phyloP scores from a whole-genome alignment of 73 alveolate species.

The Paramecium pentaurelia region DNA sequence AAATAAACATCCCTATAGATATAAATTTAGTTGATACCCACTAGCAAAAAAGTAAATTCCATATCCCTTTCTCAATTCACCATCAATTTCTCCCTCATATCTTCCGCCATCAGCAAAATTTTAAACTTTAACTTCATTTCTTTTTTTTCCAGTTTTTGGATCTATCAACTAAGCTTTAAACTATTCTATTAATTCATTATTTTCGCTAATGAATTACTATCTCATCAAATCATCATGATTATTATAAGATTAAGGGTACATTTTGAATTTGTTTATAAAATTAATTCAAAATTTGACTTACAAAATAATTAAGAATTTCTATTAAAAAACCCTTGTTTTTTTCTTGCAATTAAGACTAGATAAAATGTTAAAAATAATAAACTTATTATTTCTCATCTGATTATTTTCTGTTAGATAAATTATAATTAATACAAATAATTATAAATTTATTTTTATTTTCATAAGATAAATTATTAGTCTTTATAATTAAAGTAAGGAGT shows the following conservation, averaged over 20 bases:
- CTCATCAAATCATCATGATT: background rate
- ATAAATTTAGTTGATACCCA: background rate
- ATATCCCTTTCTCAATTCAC: slow-evolving; percentile 53
- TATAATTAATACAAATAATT: too few relatives aligned
- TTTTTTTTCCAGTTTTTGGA: background rate
- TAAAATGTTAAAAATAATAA: too few relatives aligned
- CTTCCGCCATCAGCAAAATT: slow-evolving; percentile 57
- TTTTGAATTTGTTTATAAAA: slow-evolving; percentile 4
- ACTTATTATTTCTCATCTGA: background rate
- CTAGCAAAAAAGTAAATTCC: slow-evolving; percentile 28
- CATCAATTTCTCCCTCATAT: slow-evolving; percentile 56
- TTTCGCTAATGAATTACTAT: background rate
- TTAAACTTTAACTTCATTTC: slow-evolving; percentile 35
- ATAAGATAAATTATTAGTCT: too few relatives aligned
- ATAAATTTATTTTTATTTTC: too few relatives aligned
- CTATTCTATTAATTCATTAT: slow-evolving; percentile 1
- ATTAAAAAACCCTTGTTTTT: background rate
- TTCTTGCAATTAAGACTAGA: too few relatives aligned
- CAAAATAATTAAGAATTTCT: background rate
- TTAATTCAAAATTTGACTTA: background rate
- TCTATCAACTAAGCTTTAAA: background rate
- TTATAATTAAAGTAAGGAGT: too few relatives aligned
- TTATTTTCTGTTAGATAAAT: background rate
- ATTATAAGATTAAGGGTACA: background rate
- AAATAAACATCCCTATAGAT: slow-evolving; percentile 26